phyloP scores from a whole-genome alignment of 345 rosid species.

The Euphorbia peplus region DNA sequence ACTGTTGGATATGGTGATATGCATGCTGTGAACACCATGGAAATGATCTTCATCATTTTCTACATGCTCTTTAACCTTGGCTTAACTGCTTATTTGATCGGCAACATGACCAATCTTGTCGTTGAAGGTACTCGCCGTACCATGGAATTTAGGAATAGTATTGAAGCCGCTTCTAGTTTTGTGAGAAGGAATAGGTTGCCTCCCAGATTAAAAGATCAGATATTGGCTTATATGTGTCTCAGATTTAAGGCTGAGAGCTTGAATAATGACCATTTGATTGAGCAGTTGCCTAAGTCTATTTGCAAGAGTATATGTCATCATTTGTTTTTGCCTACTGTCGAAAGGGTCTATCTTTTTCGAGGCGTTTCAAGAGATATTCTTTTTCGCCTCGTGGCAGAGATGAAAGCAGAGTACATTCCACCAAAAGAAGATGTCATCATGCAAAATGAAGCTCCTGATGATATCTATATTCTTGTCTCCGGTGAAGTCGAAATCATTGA shows the following conservation, averaged over 20 bases:
- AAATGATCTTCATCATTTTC: conserved; percentile 71
- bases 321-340: conserved; percentile 68
- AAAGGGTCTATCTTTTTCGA: conserved; percentile 71
- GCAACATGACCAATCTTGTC: conserved; percentile 93
- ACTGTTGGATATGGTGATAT: conserved; percentile 97
- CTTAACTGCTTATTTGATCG: conserved; percentile 80
- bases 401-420: conserved; percentile 91
- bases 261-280: conserved; percentile 75
- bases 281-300: conserved; percentile 88
- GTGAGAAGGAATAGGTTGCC: conserved; percentile 77
- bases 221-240: conserved; percentile 87
- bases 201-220: conserved; percentile 67
- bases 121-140: conserved; percentile 97
- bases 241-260: conserved; percentile 90
- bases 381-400: conserved; percentile 66
- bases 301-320: conserved; percentile 83
- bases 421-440: conserved; percentile 84
- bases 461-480: conserved; percentile 74
- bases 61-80: conserved; percentile 96
- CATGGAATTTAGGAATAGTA: conserved; percentile 94
- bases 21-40: conserved; percentile 76
- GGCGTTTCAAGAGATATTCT: conserved; percentile 61
- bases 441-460: conserved; percentile 84
- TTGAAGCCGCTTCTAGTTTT: conserved; percentile 75
- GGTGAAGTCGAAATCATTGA: conserved; percentile 78